Percentiles rank a stretch among this genome's conserved stretches.
Conservation (phyloP, 148 eudicot genomes). For the Vaccinium myrtillus region DNA sequence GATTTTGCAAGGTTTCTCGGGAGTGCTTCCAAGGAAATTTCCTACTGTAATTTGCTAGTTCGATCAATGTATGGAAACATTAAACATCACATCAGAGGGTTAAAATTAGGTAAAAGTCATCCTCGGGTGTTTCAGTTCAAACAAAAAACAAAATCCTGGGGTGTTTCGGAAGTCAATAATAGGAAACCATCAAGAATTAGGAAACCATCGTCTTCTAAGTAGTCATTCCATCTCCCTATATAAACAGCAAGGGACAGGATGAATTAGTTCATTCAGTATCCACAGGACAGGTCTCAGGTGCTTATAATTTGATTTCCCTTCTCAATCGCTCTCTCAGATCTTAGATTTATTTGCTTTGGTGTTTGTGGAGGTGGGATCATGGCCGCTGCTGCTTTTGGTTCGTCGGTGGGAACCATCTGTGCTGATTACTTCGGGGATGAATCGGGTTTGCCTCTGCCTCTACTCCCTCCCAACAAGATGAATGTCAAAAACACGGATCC, state of each 20-base stretch:
- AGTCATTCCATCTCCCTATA: background rate
- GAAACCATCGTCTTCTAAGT: background rate
- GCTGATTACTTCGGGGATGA: conserved; percentile 12
- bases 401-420: background rate
- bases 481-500: background rate
- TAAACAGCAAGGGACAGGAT: background rate
- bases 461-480: background rate
- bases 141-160: no score
- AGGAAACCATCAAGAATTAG: background rate
- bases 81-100: background rate
- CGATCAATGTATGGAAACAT: background rate
- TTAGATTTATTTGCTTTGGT: background rate
- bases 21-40: background rate
- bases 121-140: no score
- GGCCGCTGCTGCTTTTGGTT: conserved; percentile 7
- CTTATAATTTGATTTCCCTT: background rate
- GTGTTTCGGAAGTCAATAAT: no score
- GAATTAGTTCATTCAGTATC: background rate
- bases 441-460: conserved; percentile 5
- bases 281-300: background rate
- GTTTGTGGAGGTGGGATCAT: background rate
- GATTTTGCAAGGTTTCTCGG: background rate
- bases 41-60: background rate
- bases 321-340: background rate
- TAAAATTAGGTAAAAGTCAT: no score